These are phyloP conservation scores for Plasmodium sp. DNA, from an alignment of 169 alveolate genomes.

Conservation along the genomic window DNA sequence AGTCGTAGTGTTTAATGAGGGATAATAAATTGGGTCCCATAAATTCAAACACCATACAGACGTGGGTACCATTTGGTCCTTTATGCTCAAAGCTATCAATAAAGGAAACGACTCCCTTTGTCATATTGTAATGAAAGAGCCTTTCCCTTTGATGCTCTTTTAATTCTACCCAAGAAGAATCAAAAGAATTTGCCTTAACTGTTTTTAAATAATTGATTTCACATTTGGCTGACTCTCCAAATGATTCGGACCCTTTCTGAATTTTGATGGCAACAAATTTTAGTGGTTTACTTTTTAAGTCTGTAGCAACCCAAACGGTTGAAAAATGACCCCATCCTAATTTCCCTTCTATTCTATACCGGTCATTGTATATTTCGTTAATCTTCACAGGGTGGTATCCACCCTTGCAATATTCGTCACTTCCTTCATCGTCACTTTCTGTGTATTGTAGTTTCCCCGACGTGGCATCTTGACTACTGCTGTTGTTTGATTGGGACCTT, in stretches of 20 bases:
- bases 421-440: slow-evolving; percentile 74
- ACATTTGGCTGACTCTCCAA: slow-evolving; percentile 98
- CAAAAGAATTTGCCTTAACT: slow-evolving; percentile 84
- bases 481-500: slow-evolving; percentile 29
- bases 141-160: slow-evolving; percentile 76
- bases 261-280: slow-evolving; percentile 97
- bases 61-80: slow-evolving; percentile 98
- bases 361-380: slow-evolving; percentile 93
- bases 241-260: slow-evolving; percentile 97
- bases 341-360: slow-evolving; percentile 97
- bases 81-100: slow-evolving; percentile 94
- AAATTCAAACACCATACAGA: slow-evolving; percentile 98
- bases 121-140: slow-evolving; percentile 77
- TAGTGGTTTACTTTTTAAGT: slow-evolving; percentile 86
- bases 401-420: slow-evolving; percentile 80
- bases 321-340: slow-evolving; percentile 99
- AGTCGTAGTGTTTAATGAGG: slow-evolving; percentile 95
- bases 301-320: slow-evolving; percentile 99
- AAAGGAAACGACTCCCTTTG: slow-evolving; percentile 93
- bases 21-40: slow-evolving; percentile 98
- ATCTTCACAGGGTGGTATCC: slow-evolving; percentile 97
- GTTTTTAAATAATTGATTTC: slow-evolving; percentile 95
- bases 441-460: slow-evolving; percentile 68
- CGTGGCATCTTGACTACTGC: slow-evolving; percentile 63
- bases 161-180: slow-evolving; percentile 86